Base-by-base conservation (phyloP, 2,329 filamentous ascomycete genomes). In the Catunica adiposa region DNA sequence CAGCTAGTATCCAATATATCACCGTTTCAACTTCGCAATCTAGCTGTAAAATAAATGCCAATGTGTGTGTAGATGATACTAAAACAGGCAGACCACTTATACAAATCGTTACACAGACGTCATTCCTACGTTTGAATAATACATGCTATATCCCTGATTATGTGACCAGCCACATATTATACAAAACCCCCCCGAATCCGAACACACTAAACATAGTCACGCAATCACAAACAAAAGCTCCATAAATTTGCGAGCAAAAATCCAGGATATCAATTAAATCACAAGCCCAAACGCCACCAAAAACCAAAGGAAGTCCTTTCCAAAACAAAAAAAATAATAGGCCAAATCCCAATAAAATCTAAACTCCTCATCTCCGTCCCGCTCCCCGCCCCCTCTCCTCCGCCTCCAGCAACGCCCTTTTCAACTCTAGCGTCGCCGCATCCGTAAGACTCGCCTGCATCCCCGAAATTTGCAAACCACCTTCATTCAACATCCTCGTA, bases 391-490 rank as follows among this genome's bases (percentile, higher is more conserved):
- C 29, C 23, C 50, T 52, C 29, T 52, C 50, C 17, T 52, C 50
- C 17, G 50, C 50, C 29, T 52, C 50, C 20, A 52, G 23, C 22
- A 52, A 52, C n/a, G 50, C 50, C 31, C 50, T 52, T 31, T 52
- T 52, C 29, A 52, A 52, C 34, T 52, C 29, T 9, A 52, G 38
- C 17, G 31, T 38, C 22, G 50, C 50, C 50, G 15, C 50, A 22
- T 52, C 50, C 34, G 50, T 52, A 14, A 38, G 14, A 52, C 31
- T 52, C n/a, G 50, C 29, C 22, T 52, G 15, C 4, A 26, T 20
- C 22, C 50, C 50, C n/a, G 50, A 52, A 38, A 52, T 52, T 3
- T 37, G 8, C 29, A 52, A 38, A 7, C 17, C 29, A 2, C 50
- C 31, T 9, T 52, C 50, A 23, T 52, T 52, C n/a, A 52, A 23